Conservation (phyloP, 1,139 yeast genomes). For the Pichia sp. region DNA sequence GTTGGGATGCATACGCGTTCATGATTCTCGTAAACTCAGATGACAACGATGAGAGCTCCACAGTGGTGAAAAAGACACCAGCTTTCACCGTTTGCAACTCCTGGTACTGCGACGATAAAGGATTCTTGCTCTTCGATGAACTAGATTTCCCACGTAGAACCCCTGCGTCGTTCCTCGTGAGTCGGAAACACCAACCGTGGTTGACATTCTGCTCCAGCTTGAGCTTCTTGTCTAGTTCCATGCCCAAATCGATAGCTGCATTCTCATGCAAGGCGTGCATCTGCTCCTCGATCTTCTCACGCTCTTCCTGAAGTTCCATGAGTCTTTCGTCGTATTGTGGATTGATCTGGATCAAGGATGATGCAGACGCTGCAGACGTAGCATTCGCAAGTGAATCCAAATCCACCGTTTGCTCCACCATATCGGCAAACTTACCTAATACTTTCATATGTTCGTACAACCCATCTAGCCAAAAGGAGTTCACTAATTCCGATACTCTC, state of each 20-base stretch:
- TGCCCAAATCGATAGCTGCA: conserved; percentile 68
- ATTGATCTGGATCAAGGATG: conserved; percentile 74
- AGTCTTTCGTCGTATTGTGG: conserved; percentile 86
- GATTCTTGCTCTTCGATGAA: conserved; percentile 34
- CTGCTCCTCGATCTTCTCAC: conserved; percentile 50
- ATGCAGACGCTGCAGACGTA: conserved; percentile 29
- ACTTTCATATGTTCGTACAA: conserved; percentile 46
- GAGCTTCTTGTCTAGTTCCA: conserved; percentile 82
- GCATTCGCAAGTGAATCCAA: conserved; percentile 65
- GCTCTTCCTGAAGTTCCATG: conserved; percentile 51
- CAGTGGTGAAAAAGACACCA: conserved; percentile 85
- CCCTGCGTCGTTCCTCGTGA: conserved; percentile 84
- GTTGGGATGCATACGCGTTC: conserved; percentile 67
- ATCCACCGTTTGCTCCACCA: conserved; percentile 91
- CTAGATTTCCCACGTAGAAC: conserved; percentile 47
- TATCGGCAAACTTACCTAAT: conserved; percentile 67
- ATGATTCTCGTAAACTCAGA: conserved; percentile 55
- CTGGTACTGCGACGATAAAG: conserved; percentile 39
- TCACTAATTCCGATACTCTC: conserved; percentile 34
- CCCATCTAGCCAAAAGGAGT: conserved; percentile 55
- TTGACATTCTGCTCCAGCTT: conserved; percentile 81
- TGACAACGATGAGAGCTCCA: conserved; percentile 55
- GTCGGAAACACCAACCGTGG: conserved; percentile 92
- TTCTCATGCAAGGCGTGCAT: conserved; percentile 59
- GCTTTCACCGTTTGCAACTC: conserved; percentile 92